These are phyloP conservation scores for Ophiosphaerella herpotricha DNA, from an alignment of 2,329 filamentous ascomycete species.

Conservation along the genomic window DNA sequence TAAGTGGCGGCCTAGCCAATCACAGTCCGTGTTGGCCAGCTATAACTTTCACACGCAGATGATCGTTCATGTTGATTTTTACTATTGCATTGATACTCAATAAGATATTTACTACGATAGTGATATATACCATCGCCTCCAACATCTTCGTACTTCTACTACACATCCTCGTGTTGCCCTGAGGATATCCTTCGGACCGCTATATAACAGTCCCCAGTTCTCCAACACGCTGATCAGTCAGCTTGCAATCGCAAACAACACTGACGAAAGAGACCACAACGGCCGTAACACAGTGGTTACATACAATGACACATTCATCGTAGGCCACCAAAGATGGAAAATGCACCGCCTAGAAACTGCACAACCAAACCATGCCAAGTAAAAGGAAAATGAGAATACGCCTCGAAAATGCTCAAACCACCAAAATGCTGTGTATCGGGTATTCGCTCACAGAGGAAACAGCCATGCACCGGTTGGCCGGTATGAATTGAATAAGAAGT, in stretches of 20 bases:
- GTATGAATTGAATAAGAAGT: conserved; percentile 32
- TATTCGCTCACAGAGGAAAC: conserved; percentile 42
- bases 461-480: conserved; percentile 28
- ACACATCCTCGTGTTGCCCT: conserved; percentile 13
- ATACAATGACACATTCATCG: conserved; percentile 37
- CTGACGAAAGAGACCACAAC: conserved; percentile 11
- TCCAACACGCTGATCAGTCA: conserved; percentile 18
- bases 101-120: conserved; percentile 33
- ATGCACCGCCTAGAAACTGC: conserved; percentile 22
- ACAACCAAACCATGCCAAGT: conserved; percentile 29
- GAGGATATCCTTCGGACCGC: conserved; percentile 27
- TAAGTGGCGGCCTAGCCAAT: conserved; percentile 31
- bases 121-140: conserved; percentile 26
- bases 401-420: conserved; percentile 44
- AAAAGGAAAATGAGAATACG: conserved; percentile 32
- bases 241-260: conserved; percentile 23
- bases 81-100: conserved; percentile 25
- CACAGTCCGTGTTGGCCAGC: conserved; percentile 17
- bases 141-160: conserved; percentile 10
- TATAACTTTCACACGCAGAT: conserved; percentile 11
- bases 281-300: conserved; percentile 36
- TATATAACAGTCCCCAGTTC: conserved; percentile 19
- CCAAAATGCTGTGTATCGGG: conserved; percentile 38
- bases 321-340: conserved; percentile 22
- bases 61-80: conserved; percentile 12